Evolutionary conservation across 176 grass and related monocot genomes (phyloP).

Genomic region (Aegilops sharonensis): DNA sequence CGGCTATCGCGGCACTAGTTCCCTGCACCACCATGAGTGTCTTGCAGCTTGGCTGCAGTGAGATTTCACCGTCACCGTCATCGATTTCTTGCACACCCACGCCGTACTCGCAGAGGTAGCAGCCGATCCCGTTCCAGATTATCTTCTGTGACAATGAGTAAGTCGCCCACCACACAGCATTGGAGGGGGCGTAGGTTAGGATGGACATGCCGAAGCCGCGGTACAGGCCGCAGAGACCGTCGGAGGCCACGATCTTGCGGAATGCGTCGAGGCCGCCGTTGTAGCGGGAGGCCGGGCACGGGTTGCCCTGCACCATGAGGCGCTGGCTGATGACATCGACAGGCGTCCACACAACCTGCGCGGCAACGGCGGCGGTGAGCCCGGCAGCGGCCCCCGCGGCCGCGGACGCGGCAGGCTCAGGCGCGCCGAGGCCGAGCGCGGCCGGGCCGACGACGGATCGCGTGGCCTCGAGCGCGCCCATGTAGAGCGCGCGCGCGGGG

Average conservation of each 20-base stretch:
- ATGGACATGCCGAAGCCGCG: conserved; percentile 83
- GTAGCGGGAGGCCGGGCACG: conserved; percentile 46
- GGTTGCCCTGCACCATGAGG: conserved; percentile 76
- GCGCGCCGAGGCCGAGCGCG: conserved; percentile 35
- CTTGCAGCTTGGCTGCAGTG: conserved; percentile 52
- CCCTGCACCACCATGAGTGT: conserved; percentile 75
- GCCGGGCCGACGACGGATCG: conserved; percentile 43
- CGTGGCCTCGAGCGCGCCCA: conserved; percentile 71
- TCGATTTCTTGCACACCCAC: conserved; percentile 52
- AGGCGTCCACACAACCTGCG: conserved; percentile 81
- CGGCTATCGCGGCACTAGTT: conserved; percentile 59
- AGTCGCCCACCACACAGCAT: conserved; percentile 81
- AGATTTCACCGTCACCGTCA: conserved; percentile 27
- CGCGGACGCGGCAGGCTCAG: conserved; percentile 45
- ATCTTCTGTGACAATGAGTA: conserved; percentile 67
- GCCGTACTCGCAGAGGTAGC: conserved; percentile 55
- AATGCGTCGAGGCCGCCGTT: conserved; percentile 61
- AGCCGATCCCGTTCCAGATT: conserved; percentile 67
- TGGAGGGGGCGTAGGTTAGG: conserved; percentile 79
- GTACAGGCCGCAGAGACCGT: conserved; percentile 66
- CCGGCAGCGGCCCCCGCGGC: conserved; percentile 41
- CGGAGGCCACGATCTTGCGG: conserved; percentile 56
- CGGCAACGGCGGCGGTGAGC: conserved; percentile 46
- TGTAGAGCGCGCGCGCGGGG: conserved; percentile 78
- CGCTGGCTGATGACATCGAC: conserved; percentile 77